phyloP scores from a whole-genome alignment of 2,329 filamentous ascomycete genomes.

The Neofusicoccum cordaticola region DNA sequence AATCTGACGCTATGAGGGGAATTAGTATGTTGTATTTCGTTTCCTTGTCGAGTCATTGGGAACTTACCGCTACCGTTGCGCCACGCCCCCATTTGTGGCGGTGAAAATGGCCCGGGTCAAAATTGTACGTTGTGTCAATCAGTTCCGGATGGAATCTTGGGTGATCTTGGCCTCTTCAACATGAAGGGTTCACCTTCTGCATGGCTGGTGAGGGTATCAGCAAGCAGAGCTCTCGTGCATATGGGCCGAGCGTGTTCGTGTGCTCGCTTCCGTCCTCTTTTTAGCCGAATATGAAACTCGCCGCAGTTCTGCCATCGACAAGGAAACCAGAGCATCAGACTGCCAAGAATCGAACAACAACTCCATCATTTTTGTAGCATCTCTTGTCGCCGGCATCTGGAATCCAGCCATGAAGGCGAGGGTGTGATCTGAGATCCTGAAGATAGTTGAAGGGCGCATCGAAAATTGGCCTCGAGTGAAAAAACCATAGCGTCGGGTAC shows the following conservation, averaged over 20 bases:
- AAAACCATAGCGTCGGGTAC: too few relatives aligned
- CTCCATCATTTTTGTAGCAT: too few relatives aligned
- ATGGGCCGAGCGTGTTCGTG: not conserved
- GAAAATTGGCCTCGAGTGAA: too few relatives aligned
- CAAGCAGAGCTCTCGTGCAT: not conserved
- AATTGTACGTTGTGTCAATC: not conserved
- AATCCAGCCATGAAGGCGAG: too few relatives aligned
- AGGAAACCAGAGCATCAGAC: too few relatives aligned
- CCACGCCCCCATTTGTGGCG: not conserved
- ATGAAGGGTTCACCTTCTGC: not conserved
- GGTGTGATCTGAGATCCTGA: too few relatives aligned
- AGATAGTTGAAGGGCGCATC: too few relatives aligned
- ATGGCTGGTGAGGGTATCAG: not conserved
- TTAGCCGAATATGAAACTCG: not conserved
- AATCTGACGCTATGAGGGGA: slow-evolving; percentile 5
- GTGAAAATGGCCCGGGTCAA: not conserved
- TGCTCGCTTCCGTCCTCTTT: not conserved
- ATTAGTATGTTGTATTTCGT: not conserved
- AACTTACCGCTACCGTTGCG: slow-evolving; percentile 9
- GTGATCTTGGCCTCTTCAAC: not conserved
- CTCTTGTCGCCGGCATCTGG: too few relatives aligned
- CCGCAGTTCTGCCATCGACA: not conserved
- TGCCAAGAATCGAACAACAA: too few relatives aligned
- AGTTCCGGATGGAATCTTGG: not conserved
- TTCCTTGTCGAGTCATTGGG: not conserved